Conservation (phyloP, 768 basidiomycete genomes). For the Pleurotus ostreatus region DNA sequence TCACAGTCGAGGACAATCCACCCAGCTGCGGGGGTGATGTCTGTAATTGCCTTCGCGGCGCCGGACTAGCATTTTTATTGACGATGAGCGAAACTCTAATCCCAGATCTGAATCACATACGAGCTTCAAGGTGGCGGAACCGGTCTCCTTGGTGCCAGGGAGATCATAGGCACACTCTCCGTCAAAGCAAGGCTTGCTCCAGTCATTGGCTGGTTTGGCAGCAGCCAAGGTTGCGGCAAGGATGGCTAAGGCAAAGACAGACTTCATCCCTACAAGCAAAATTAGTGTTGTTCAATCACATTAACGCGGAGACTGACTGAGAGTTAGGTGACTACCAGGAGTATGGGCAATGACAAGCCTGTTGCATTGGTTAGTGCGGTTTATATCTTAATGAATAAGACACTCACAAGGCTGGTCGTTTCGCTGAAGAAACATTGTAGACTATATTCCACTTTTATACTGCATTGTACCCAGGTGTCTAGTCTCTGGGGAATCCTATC, state of each 20-base stretch:
- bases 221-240: background rate
- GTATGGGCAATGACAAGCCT: background rate
- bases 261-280: no score
- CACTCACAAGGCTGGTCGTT: background rate
- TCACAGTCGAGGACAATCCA: slow-evolving; percentile 4
- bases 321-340: background rate
- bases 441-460: no score
- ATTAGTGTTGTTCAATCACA: no score
- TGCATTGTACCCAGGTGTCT: no score
- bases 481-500: no score
- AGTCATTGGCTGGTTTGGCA: slow-evolving; percentile 16
- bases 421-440: no score
- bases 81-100: background rate
- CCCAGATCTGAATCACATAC: background rate
- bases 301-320: no score
- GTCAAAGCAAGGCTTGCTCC: slow-evolving; percentile 20
- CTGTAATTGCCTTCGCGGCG: background rate
- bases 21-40: slow-evolving; percentile 3
- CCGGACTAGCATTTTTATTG: background rate
- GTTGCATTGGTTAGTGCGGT: background rate
- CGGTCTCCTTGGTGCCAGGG: background rate
- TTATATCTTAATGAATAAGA: background rate
- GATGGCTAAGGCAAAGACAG: background rate
- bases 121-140: background rate
- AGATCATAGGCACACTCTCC: slow-evolving; percentile 20